Base-by-base conservation (phyloP, 176 grass and related monocot species). In the Eremochloa ophiuroides region DNA sequence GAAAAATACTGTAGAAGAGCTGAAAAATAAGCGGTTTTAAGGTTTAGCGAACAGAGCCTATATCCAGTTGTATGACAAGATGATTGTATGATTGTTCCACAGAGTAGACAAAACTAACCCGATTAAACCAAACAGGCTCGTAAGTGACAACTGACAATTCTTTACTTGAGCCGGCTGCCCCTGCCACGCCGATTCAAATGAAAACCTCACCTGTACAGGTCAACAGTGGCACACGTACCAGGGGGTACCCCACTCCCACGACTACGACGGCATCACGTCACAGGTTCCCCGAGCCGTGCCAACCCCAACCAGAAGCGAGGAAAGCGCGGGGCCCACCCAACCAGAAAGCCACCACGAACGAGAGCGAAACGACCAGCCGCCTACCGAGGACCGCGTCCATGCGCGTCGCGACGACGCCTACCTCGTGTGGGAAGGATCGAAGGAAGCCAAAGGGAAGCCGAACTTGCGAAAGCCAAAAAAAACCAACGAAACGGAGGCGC, bases 311-410 rank as follows among this genome's bases (percentile, higher is more conserved):
- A n/a, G 27, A 34, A 33, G 41, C 0, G 17, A 35, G n/a, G 72
- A 63, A 72, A 53, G 9, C 31, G 10, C 7, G 70, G 76, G 63
- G 8, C 40, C 81, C 74, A 63, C 69, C 15, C 62, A 61, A 80
- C 69, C 18, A 53, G 62, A 80, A 67, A 20, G 20, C 42, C 59
- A 64, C 74, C 15, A 7, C 7, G 1, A 51, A 41, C 65, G 2
- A 34, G 1, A 51, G 33, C 55, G 71, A 61, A 75, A 84, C 70
- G 76, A 55, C 67, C 25, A 38, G 30, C 15, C 48, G 73, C 31
- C 62, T 72, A 80, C 76, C 82, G 62, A 22, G 35, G 71, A 89
- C 82, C 76, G 76, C 70, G 87, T 85, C 87, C 71, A 81, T 13
- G 33, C 18, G 74, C 73, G 66, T 38, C 44, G 10, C 43, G 39